Conservation (phyloP, 225 moss, liverwort and hornwort genomes). For the Asterella californica region DNA sequence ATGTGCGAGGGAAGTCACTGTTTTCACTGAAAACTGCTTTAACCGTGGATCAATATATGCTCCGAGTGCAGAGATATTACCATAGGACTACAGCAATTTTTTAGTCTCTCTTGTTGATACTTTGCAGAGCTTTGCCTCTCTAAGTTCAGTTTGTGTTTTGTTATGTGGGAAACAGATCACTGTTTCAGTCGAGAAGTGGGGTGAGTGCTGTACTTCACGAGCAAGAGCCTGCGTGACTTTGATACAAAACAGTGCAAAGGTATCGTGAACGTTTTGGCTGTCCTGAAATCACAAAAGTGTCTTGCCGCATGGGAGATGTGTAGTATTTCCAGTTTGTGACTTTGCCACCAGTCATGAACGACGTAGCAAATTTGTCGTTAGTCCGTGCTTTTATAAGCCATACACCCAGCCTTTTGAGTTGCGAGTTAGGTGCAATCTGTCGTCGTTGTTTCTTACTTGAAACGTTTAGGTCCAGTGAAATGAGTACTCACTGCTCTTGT, state of each 20-base stretch:
- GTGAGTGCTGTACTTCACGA: not conserved
- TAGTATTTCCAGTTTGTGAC: not conserved
- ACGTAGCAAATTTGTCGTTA: not conserved
- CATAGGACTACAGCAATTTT: not conserved
- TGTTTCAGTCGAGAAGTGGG: not conserved
- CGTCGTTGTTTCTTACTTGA: too few species aligned
- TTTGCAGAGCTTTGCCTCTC: not conserved
- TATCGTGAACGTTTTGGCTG: not conserved
- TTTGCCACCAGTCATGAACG: not conserved
- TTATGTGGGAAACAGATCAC: not conserved
- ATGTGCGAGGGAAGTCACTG: too few species aligned
- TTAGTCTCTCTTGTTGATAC: not conserved
- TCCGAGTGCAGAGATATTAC: too few species aligned
- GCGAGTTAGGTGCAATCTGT: not conserved
- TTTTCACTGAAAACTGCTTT: too few species aligned
- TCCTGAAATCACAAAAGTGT: not conserved
- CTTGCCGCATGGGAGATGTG: not conserved
- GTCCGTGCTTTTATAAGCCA: not conserved
- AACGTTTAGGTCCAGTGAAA: too few species aligned
- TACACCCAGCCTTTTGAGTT: not conserved
- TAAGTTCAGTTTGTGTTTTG: not conserved
- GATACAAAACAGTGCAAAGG: not conserved
- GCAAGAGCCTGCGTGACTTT: not conserved
- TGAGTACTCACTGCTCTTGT: not conserved
- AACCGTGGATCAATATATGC: too few species aligned